Conservation (phyloP, 2,329 filamentous ascomycete genomes). For the Dactylellina haptotyla region DNA sequence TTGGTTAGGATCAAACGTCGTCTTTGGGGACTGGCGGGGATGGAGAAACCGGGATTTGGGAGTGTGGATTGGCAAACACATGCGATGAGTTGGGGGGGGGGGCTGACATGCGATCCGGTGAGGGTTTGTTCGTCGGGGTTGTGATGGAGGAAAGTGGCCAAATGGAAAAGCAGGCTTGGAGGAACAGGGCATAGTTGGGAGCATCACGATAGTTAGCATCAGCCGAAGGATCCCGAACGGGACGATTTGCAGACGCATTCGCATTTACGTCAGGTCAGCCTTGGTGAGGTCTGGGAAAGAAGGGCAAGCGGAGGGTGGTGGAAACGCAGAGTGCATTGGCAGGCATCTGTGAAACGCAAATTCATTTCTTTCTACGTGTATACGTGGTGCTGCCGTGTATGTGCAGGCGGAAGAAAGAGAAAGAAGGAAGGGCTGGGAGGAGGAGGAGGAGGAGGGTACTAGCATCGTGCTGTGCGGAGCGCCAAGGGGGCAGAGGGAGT, state of each 20-base stretch:
- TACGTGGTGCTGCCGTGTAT: not conserved
- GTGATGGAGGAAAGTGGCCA: not conserved
- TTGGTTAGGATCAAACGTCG: no score
- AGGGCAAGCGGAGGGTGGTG: not conserved
- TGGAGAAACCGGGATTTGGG: no score
- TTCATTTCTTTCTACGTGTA: constrained; percentile 1
- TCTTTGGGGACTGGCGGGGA: no score
- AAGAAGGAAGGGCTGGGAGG: constrained; percentile 8
- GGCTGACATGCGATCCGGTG: no score
- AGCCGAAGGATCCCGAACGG: not conserved
- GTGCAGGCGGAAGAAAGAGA: not conserved
- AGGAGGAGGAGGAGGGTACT: constrained; percentile 22
- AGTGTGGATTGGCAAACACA: no score
- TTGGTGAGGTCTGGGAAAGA: not conserved
- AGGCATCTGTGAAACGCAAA: constrained; percentile 1
- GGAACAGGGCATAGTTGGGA: not conserved
- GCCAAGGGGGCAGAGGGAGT: no score
- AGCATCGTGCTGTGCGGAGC: no score
- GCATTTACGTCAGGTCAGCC: not conserved
- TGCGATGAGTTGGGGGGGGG: no score
- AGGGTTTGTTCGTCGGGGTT: not conserved
- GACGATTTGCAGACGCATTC: no score
- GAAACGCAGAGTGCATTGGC: constrained; percentile 13
- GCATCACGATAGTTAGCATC: no score
- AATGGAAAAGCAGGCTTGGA: not conserved